Conservation (phyloP, 2,329 filamentous ascomycete species). For the Chaetomiaceae sp. region DNA sequence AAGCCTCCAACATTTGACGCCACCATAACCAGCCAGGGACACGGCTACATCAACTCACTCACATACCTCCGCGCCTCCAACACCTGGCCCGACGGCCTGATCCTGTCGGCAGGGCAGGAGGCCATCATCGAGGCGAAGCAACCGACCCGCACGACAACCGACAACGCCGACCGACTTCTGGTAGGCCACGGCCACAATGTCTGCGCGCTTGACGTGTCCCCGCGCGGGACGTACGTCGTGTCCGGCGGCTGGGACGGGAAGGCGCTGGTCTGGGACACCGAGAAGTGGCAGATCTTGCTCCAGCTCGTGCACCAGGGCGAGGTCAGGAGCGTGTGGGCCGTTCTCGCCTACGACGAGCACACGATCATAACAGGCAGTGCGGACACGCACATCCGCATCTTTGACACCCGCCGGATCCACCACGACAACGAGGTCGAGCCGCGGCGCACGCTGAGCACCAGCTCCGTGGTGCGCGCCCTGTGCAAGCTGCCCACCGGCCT, state of each 20-base stretch:
- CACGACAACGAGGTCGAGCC: conserved; percentile 50
- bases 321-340: conserved; percentile 72
- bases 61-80: conserved; percentile 66
- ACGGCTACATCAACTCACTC: conserved; percentile 82
- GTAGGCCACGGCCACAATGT: conserved; percentile 84
- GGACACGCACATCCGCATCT: conserved; percentile 83
- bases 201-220: conserved; percentile 74
- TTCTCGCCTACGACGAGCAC: conserved; percentile 71
- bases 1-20: conserved; percentile 66
- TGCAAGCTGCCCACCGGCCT: conserved; percentile 60
- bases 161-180: conserved; percentile 79
- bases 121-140: conserved; percentile 86
- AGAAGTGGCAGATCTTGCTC: conserved; percentile 73
- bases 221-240: conserved; percentile 66
- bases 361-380: conserved; percentile 88
- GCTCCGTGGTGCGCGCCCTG: conserved; percentile 82
- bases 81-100: conserved; percentile 67
- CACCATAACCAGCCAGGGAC: conserved; percentile 71
- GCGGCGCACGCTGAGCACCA: conserved; percentile 53
- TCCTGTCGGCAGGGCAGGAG: conserved; percentile 85
- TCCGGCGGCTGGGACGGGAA: conserved; percentile 93
- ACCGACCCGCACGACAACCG: conserved; percentile 57
- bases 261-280: conserved; percentile 79
- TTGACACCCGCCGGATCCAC: conserved; percentile 56
- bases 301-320: conserved; percentile 66